These are phyloP conservation scores for Neurospora sp. DNA, from an alignment of 495 filamentous ascomycete species.

Conservation along the genomic window DNA sequence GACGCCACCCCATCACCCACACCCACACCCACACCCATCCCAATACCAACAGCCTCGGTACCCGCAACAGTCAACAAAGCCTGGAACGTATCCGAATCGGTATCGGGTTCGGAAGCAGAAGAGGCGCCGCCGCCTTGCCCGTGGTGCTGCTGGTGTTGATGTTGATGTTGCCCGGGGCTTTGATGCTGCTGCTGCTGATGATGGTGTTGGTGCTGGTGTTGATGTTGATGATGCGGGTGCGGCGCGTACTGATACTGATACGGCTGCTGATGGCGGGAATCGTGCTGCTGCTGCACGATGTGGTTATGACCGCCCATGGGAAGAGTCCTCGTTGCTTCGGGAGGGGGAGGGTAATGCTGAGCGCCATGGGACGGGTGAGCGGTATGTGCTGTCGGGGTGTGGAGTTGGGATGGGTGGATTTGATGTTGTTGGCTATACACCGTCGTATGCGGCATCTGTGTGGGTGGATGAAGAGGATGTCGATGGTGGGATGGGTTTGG, in stretches of 20 bases:
- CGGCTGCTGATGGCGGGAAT: background rate
- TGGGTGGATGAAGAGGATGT: slow-evolving; percentile 10
- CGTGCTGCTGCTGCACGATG: slow-evolving; percentile 17
- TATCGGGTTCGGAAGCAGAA: background rate
- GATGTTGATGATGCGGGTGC: slow-evolving; percentile 3
- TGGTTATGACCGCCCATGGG: slow-evolving; percentile 32
- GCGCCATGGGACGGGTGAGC: slow-evolving; percentile 30
- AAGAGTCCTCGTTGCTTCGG: slow-evolving; percentile 13
- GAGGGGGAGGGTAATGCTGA: slow-evolving; percentile 1
- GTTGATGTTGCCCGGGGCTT: background rate
- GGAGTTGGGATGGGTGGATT: slow-evolving; percentile 15
- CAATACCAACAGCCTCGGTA: background rate
- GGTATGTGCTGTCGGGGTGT: slow-evolving; percentile 21
- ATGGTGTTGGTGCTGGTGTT: slow-evolving; percentile 6
- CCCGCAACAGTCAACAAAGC: background rate
- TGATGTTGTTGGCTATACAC: slow-evolving; percentile 5
- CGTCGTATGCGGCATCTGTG: slow-evolving; percentile 3
- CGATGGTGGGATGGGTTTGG: slow-evolving; percentile 6
- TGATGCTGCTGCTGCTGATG: slow-evolving; percentile 2
- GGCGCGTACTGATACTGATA: slow-evolving; percentile 12
- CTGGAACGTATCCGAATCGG: background rate
- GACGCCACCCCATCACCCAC: background rate
- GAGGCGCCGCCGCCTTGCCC: background rate
- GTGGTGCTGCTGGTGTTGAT: slow-evolving; percentile 8
- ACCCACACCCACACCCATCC: background rate